A percentile compares a stretch with the other conserved stretches of the same genome.
phyloP scores from a whole-genome alignment of 768 basidiomycete genomes.

The Rossbeevera mucosa region DNA sequence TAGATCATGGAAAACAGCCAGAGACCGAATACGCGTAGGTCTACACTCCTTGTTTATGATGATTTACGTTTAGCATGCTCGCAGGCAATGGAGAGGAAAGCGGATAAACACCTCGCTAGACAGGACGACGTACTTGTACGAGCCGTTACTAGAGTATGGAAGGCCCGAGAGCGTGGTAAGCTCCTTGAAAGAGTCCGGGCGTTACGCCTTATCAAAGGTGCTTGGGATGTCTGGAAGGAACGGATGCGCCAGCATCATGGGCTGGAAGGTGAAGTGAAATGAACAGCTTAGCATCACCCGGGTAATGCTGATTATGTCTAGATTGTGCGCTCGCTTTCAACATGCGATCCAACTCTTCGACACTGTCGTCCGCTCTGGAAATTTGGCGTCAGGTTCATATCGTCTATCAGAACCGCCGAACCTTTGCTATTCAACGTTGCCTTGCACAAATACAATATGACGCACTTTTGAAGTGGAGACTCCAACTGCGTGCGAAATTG shows the following conservation, averaged over 20 bases:
- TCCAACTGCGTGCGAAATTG: conserved; percentile 45
- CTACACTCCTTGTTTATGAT: background rate
- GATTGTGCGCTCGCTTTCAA: conserved; percentile 50
- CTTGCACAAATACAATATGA: conserved; percentile 37
- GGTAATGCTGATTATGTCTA: conserved; percentile 24
- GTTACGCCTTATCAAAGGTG: conserved; percentile 40
- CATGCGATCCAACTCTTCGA: conserved; percentile 39
- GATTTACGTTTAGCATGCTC: conserved; percentile 11
- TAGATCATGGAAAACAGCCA: conserved; percentile 52
- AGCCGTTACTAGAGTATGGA: conserved; percentile 62
- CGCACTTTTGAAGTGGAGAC: conserved; percentile 52
- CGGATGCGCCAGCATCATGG: conserved; percentile 37
- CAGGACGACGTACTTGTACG: conserved; percentile 56
- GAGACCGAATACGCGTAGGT: conserved; percentile 48
- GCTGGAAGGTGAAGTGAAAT: conserved; percentile 43
- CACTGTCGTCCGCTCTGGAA: conserved; percentile 34
- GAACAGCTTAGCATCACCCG: background rate
- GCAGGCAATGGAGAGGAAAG: conserved; percentile 56
- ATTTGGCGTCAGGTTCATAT: conserved; percentile 44
- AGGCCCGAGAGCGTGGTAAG: conserved; percentile 58
- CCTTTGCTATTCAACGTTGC: conserved; percentile 42
- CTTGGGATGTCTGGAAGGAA: conserved; percentile 49
- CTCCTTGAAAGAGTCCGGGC: conserved; percentile 51
- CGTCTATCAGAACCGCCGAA: conserved; percentile 43
- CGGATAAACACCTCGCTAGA: conserved; percentile 49